phyloP scores from a whole-genome alignment of 805 yeast species.

The Saturnispora sanitii region DNA sequence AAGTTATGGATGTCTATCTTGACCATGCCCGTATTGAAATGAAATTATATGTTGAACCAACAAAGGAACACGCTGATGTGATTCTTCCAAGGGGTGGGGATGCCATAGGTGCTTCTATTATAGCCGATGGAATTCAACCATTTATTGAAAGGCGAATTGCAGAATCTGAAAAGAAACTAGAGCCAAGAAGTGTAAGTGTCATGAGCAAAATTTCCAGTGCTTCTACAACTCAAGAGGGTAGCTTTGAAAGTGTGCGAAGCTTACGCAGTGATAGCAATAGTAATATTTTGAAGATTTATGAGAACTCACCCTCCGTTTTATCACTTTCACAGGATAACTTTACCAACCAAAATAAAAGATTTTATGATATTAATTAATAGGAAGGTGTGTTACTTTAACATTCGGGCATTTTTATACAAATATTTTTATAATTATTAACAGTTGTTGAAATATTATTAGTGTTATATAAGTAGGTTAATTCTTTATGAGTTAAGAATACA shows the following conservation, averaged over 20 bases:
- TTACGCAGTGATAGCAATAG: neutral
- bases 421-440: too few species aligned
- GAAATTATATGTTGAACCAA: slow-evolving; percentile 54
- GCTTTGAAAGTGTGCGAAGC: neutral
- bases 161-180: too few species aligned
- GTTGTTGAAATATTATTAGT: too few species aligned
- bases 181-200: too few species aligned
- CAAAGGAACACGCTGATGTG: slow-evolving; percentile 66
- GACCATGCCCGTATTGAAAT: slow-evolving; percentile 54
- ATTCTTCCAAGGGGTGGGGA: slow-evolving; percentile 67
- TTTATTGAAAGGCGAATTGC: too few species aligned
- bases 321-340: slow-evolving; percentile 24
- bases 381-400: neutral
- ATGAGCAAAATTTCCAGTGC: too few species aligned
- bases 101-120: slow-evolving; percentile 42
- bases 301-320: slow-evolving; percentile 19
- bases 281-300: slow-evolving; percentile 10
- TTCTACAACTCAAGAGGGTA: too few species aligned
- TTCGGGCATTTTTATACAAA: neutral
- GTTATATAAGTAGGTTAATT: too few species aligned
- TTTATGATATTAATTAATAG: slow-evolving; percentile 22
- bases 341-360: slow-evolving; percentile 19
- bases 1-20: slow-evolving; percentile 39
- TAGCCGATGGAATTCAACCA: slow-evolving; percentile 55
- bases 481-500: too few species aligned